Evolutionary conservation across 75 land plant genomes (phyloP).

Genomic region (Cryptomeria japonica): DNA sequence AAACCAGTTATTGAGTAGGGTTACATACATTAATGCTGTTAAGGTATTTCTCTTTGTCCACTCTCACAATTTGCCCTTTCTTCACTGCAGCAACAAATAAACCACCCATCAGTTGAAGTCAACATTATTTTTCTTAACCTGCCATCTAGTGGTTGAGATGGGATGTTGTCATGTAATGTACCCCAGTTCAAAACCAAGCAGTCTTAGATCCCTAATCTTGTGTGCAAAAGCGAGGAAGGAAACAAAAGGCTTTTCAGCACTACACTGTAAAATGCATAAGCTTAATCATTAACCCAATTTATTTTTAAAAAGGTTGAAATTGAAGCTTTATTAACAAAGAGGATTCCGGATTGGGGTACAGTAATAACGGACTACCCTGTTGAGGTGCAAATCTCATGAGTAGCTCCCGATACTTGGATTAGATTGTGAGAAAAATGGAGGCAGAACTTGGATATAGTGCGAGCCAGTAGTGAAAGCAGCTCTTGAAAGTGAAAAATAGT

Average conservation of each 20-base stretch:
- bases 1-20: not conserved
- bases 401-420: too few relatives aligned
- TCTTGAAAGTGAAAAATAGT: too few relatives aligned
- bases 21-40: constrained; percentile 74
- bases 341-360: too few relatives aligned
- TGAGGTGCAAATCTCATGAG: too few relatives aligned
- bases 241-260: not conserved
- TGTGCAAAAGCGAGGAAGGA: not conserved
- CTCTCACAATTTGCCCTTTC: constrained; percentile 91
- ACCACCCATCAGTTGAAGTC: not conserved
- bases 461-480: too few relatives aligned
- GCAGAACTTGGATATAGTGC: too few relatives aligned
- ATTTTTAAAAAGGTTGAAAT: too few relatives aligned
- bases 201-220: not conserved
- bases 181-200: not conserved
- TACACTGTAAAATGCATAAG: not conserved
- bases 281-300: not conserved
- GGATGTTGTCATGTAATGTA: not conserved
- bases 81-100: constrained; percentile 60
- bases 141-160: not conserved
- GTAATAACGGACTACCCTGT: too few relatives aligned
- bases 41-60: constrained; percentile 91
- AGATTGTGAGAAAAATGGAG: too few relatives aligned
- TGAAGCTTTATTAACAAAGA: too few relatives aligned
- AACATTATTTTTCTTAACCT: not conserved